Evolutionary conservation across 225 moss, liverwort and hornwort species (phyloP), one percentile per base, ranked within the genome.

Genomic region (Physcomitrellopsis africana): DNA sequence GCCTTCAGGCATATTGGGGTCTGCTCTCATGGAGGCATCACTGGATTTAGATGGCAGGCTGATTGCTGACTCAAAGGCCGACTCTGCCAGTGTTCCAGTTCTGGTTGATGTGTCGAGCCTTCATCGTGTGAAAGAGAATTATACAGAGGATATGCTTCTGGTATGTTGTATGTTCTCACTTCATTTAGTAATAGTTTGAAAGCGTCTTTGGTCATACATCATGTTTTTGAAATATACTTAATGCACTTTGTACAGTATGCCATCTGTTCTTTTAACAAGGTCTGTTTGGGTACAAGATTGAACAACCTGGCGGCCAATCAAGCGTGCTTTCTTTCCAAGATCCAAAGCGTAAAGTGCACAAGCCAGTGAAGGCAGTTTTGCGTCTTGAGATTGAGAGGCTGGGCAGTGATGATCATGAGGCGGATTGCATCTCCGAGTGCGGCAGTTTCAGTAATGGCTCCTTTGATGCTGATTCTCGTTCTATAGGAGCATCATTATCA

Each of bases 401-500:
- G 42, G 63, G 75, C 46, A 71, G 74, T 49, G 89, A 92, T 56
- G 86, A 92, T 14, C 68, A 65, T 76, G 91, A 92, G 59, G 18
- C 81, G 68, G 91, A 92, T 51, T 78, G 79, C 23, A 74, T 85
- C 52, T 92, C 89, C 58, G 90, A 90, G 70, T 83, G 77, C 65
- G 85, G 90, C 27, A 90, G 90, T 65, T 67, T 90, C 55, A 89
- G 91, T 71, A 89, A 89, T 76, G 91, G 91, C 47, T 92, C 91
- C 16, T 68, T 76, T 12, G 91, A 92, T 75, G 84, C 81, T 37
- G 89, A 89, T 27, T 79, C 67, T 15, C 87, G 82, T 18, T 60
- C 76, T 15, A 77, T 73, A 58, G 89, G 89, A 29, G 52, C 79
- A 12, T 85, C 86, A 12, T 68, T 81, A 59, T 80, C 82, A 61